Conservation (phyloP, 2,329 filamentous ascomycete genomes). For the Alternaria alternata region DNA sequence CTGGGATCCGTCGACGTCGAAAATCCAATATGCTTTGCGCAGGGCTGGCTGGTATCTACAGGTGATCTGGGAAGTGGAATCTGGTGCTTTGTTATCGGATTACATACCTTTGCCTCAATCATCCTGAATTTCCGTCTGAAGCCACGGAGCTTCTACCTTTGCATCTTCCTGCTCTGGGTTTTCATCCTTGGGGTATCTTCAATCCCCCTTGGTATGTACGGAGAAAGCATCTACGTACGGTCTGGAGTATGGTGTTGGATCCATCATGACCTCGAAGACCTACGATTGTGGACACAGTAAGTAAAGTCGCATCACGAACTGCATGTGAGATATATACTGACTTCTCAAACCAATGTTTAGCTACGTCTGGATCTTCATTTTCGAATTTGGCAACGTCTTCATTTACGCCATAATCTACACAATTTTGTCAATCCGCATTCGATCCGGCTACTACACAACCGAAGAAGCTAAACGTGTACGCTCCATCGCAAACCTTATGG, state of each 20-base stretch:
- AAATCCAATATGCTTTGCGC: slow-evolving; percentile 65
- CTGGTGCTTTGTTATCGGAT: slow-evolving; percentile 71
- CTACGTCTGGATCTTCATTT: slow-evolving; percentile 70
- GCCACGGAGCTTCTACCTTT: slow-evolving; percentile 59
- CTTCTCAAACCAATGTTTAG: background rate
- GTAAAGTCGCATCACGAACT: background rate
- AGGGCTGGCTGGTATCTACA: slow-evolving; percentile 74
- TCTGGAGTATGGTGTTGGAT: slow-evolving; percentile 75
- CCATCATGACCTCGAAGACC: slow-evolving; percentile 60
- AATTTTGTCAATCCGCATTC: slow-evolving; percentile 51
- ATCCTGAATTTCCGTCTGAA: slow-evolving; percentile 64
- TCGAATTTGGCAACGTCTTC: slow-evolving; percentile 61
- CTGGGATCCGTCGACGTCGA: slow-evolving; percentile 63
- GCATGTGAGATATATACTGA: background rate
- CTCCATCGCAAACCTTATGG: slow-evolving; percentile 64
- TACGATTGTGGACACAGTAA: slow-evolving; percentile 66
- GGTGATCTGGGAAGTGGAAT: slow-evolving; percentile 72
- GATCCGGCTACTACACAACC: slow-evolving; percentile 46
- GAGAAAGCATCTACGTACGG: slow-evolving; percentile 65
- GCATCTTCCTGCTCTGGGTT: slow-evolving; percentile 63
- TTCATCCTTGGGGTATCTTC: slow-evolving; percentile 67
- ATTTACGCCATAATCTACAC: slow-evolving; percentile 58
- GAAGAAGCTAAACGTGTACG: slow-evolving; percentile 47
- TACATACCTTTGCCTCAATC: slow-evolving; percentile 72
- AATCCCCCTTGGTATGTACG: slow-evolving; percentile 58